A percentile compares a stretch with the other conserved stretches of the same genome.
phyloP scores from a whole-genome alignment of 192 early-diverging fungal genomes.

The Dimargaris cristalligena region DNA sequence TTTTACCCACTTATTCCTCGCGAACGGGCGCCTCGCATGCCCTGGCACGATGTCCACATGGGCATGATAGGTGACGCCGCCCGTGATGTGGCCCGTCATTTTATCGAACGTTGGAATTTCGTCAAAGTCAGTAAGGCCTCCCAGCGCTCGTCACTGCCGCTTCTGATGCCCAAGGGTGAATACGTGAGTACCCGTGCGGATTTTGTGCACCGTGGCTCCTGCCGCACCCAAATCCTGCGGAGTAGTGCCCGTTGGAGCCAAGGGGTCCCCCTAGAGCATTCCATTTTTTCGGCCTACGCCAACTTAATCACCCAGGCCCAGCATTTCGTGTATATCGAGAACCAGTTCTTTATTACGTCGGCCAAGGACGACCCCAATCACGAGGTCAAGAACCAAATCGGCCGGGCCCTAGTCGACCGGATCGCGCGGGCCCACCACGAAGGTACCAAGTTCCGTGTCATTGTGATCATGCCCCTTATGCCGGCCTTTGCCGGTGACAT shows the following conservation, averaged over 20 bases:
- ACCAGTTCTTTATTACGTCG: conserved; percentile 73
- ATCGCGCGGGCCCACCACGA: conserved; percentile 53
- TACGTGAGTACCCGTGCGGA: conserved; percentile 39
- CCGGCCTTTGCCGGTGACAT: conserved; percentile 77
- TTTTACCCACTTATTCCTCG: conserved; percentile 31
- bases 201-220: conserved; percentile 36
- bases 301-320: conserved; percentile 48
- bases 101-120: conserved; percentile 80
- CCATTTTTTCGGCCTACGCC: conserved; percentile 67
- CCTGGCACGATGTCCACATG: conserved; percentile 76
- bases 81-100: conserved; percentile 65
- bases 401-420: conserved; percentile 54
- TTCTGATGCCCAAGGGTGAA: conserved; percentile 50
- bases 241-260: conserved; percentile 49
- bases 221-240: conserved; percentile 45
- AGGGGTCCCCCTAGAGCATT: conserved; percentile 45
- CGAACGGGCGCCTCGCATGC: conserved; percentile 48
- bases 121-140: conserved; percentile 54
- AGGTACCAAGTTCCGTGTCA: conserved; percentile 51
- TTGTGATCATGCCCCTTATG: conserved; percentile 65
- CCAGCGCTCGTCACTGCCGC: conserved; percentile 35
- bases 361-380: conserved; percentile 26
- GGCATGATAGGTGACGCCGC: conserved; percentile 63
- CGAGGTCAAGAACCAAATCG: conserved; percentile 67
- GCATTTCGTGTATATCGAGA: conserved; percentile 81